Evolutionary conservation across 2,329 filamentous ascomycete genomes (phyloP).

Genomic region (Trichophaea hybrida): DNA sequence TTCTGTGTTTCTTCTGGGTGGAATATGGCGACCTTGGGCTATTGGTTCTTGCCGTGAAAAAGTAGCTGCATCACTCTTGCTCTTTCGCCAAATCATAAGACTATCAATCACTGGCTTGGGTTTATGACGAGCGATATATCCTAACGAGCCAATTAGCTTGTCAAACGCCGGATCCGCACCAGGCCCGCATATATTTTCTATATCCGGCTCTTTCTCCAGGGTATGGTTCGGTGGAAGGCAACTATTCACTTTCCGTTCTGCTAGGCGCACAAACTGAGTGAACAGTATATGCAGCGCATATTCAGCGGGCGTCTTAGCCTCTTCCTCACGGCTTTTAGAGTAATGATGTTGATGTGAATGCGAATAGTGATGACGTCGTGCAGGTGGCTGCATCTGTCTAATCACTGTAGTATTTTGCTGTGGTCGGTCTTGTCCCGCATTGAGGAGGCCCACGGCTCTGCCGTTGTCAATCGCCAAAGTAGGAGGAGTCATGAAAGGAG

Average conservation of each 20-base stretch:
- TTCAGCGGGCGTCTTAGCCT: slow-evolving; percentile 89
- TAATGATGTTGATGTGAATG: slow-evolving; percentile 52
- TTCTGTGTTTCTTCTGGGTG: slow-evolving; percentile 62
- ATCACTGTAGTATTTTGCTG: slow-evolving; percentile 14
- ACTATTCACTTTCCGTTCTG: slow-evolving; percentile 88
- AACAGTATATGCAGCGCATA: slow-evolving; percentile 94
- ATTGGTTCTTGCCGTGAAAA: slow-evolving; percentile 40
- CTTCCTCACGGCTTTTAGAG: slow-evolving; percentile 46
- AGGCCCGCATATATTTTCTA: slow-evolving; percentile 81
- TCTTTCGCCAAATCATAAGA: slow-evolving; percentile 96
- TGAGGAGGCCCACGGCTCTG: too few relatives aligned
- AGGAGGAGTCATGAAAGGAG: slow-evolving; percentile 7
- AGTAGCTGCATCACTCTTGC: slow-evolving; percentile 77
- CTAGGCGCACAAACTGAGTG: slow-evolving; percentile 85
- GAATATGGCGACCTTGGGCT: slow-evolving; percentile 14
- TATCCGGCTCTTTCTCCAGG: slow-evolving; percentile 64
- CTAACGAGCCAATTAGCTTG: slow-evolving; percentile 75
- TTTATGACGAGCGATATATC: slow-evolving; percentile 79
- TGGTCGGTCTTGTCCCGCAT: not conserved
- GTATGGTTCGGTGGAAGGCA: slow-evolving; percentile 56
- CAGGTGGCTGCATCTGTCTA: slow-evolving; percentile 19
- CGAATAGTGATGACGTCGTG: slow-evolving; percentile 52
- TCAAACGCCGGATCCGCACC: slow-evolving; percentile 82
- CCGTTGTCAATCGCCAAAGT: slow-evolving; percentile 1
- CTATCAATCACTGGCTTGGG: slow-evolving; percentile 92